phyloP scores from a whole-genome alignment of 192 early-diverging fungal genomes.

The Cetraspora pellucida region DNA sequence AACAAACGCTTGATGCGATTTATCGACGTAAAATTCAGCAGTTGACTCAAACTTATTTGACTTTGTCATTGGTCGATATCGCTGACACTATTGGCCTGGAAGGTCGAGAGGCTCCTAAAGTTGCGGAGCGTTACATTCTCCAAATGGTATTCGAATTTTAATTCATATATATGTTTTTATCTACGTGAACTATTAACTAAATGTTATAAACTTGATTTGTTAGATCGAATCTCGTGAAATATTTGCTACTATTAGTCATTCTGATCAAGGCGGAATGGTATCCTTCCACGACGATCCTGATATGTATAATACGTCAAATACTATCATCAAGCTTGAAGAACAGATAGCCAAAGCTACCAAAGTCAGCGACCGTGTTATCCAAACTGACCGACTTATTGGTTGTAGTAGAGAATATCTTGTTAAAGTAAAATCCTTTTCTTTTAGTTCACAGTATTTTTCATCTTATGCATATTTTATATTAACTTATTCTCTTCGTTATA shows the following conservation, averaged over 20 bases:
- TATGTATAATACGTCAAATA: slow-evolving; percentile 44
- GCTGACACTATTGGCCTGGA: slow-evolving; percentile 55
- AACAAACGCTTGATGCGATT: slow-evolving; percentile 48
- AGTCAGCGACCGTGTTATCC: slow-evolving; percentile 29
- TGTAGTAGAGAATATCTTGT: slow-evolving; percentile 32
- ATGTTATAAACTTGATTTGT: not conserved
- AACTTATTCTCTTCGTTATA: no score
- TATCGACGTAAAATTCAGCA: slow-evolving; percentile 65
- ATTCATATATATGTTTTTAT: not conserved
- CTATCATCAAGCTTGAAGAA: slow-evolving; percentile 50
- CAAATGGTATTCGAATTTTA: slow-evolving; percentile 53
- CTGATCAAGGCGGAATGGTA: slow-evolving; percentile 62
- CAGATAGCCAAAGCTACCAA: slow-evolving; percentile 44
- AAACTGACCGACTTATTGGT: slow-evolving; percentile 16
- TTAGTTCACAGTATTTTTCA: not conserved
- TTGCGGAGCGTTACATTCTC: slow-evolving; percentile 59
- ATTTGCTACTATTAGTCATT: slow-evolving; percentile 53
- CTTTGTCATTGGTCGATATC: slow-evolving; percentile 73
- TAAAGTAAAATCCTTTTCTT: slow-evolving; percentile 8
- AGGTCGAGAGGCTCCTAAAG: slow-evolving; percentile 40
- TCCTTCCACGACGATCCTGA: slow-evolving; percentile 69
- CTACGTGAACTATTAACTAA: not conserved
- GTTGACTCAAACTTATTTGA: slow-evolving; percentile 77
- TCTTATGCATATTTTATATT: not conserved
- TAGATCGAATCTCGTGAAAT: slow-evolving; percentile 56